A percentile compares a stretch with the other conserved stretches of the same genome.
These are phyloP conservation scores for Sarocladiaceae sp. DNA, from an alignment of 2,329 filamentous ascomycete genomes.

Conservation along the genomic window DNA sequence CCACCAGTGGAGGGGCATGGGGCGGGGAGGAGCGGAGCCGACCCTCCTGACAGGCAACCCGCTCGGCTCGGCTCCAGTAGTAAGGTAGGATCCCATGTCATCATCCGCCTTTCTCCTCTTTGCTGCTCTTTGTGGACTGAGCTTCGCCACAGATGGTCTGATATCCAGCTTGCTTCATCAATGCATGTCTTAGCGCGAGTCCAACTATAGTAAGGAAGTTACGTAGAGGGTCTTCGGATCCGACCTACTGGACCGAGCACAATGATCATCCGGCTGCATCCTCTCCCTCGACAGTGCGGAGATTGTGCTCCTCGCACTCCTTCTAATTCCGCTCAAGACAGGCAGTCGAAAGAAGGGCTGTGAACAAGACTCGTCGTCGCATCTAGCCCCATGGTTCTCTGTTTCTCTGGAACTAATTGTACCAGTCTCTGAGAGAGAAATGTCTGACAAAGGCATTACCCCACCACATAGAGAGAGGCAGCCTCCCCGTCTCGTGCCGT, in stretches of 20 bases:
- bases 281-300: neutral
- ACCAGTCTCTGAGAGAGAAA: too few species aligned
- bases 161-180: slow-evolving; percentile 1
- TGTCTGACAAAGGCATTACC: neutral
- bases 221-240: neutral
- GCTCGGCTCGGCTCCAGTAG: too few species aligned
- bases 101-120: too few species aligned
- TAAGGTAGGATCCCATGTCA: neutral
- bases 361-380: neutral
- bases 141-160: neutral
- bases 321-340: neutral
- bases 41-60: too few species aligned
- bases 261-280: too few species aligned
- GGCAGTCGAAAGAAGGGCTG: neutral
- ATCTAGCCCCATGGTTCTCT: neutral
- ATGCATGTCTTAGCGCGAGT: neutral
- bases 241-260: neutral
- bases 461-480: neutral
- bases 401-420: too few species aligned
- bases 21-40: too few species aligned
- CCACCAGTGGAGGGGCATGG: too few species aligned
- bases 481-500: neutral
- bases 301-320: neutral
- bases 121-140: neutral
- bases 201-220: neutral